Percentiles rank a stretch among this genome's conserved stretches.
Evolutionary conservation across 2,329 filamentous ascomycete species (phyloP).

Genomic region (Epichloe amarillans): DNA sequence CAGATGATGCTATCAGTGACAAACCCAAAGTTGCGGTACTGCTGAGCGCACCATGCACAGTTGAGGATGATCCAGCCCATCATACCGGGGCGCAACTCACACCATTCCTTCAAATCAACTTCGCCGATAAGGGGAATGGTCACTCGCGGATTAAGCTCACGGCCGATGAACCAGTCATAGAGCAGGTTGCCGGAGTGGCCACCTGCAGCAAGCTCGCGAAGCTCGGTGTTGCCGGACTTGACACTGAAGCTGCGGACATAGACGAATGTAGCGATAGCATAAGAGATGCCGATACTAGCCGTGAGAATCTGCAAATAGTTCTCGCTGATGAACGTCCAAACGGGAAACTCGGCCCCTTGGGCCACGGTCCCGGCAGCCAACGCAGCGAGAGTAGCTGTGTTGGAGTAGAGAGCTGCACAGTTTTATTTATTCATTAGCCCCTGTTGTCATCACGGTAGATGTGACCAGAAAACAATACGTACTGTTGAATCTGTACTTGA

Average conservation of each 20-base stretch:
- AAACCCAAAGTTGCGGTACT: conserved; percentile 73
- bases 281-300: conserved; percentile 66
- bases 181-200: conserved; percentile 73
- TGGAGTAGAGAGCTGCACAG: conserved; percentile 56
- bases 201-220: conserved; percentile 68
- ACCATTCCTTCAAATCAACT: conserved; percentile 81
- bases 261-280: conserved; percentile 59
- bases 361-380: conserved; percentile 60
- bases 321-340: conserved; percentile 89
- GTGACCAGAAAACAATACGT: conserved; percentile 11
- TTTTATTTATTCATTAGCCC: conserved; percentile 4
- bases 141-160: conserved; percentile 83
- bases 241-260: conserved; percentile 76
- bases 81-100: conserved; percentile 84
- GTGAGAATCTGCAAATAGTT: conserved; percentile 82
- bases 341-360: conserved; percentile 67
- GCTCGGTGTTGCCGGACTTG: conserved; percentile 55
- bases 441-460: not conserved
- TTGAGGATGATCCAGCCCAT: conserved; percentile 81
- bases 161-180: conserved; percentile 95
- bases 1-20: conserved; percentile 79
- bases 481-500: conserved; percentile 77
- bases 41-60: conserved; percentile 70
- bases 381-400: conserved; percentile 56
- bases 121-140: conserved; percentile 67